phyloP scores from a whole-genome alignment of 2,329 filamentous ascomycete species.

The Pyrenochaeta sp. region DNA sequence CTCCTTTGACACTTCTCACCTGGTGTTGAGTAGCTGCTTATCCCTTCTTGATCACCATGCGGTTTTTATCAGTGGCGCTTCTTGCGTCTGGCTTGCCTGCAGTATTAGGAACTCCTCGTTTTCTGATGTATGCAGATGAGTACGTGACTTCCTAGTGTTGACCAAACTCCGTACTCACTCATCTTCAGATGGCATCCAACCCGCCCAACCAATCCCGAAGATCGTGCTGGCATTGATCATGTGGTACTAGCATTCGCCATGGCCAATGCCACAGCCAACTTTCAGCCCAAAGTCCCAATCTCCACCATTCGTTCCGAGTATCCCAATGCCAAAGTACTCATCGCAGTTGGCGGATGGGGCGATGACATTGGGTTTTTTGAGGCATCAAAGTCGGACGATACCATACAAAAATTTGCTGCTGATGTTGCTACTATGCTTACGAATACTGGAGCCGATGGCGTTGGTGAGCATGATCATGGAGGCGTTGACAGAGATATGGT shows the following conservation, averaged over 20 bases:
- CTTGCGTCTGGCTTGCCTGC: slow-evolving; percentile 22
- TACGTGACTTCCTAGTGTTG: slow-evolving; percentile 20
- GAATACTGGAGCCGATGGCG: slow-evolving; percentile 70
- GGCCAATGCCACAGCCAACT: slow-evolving; percentile 55
- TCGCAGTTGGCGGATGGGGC: slow-evolving; percentile 80
- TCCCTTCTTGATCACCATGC: slow-evolving; percentile 26
- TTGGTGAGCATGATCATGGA: slow-evolving; percentile 52
- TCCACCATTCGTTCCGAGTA: slow-evolving; percentile 63
- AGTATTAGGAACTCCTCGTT: slow-evolving; percentile 30
- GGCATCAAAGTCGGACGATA: slow-evolving; percentile 62
- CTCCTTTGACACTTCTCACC: background rate
- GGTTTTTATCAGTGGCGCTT: slow-evolving; percentile 19
- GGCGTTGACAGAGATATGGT: background rate
- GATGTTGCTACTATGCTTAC: slow-evolving; percentile 72
- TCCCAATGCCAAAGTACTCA: slow-evolving; percentile 68
- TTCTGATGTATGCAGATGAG: slow-evolving; percentile 46
- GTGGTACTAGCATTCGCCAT: slow-evolving; percentile 46
- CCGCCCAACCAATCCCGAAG: slow-evolving; percentile 31
- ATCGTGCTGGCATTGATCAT: slow-evolving; percentile 47
- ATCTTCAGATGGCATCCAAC: slow-evolving; percentile 42
- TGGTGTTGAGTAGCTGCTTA: background rate
- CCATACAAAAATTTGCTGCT: slow-evolving; percentile 66
- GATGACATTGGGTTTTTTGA: slow-evolving; percentile 70
- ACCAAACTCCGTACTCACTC: background rate
- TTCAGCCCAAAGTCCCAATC: slow-evolving; percentile 64